Base-by-base conservation (phyloP, 1,284 basidiomycete genomes). In the Trichosporon inkin region DNA sequence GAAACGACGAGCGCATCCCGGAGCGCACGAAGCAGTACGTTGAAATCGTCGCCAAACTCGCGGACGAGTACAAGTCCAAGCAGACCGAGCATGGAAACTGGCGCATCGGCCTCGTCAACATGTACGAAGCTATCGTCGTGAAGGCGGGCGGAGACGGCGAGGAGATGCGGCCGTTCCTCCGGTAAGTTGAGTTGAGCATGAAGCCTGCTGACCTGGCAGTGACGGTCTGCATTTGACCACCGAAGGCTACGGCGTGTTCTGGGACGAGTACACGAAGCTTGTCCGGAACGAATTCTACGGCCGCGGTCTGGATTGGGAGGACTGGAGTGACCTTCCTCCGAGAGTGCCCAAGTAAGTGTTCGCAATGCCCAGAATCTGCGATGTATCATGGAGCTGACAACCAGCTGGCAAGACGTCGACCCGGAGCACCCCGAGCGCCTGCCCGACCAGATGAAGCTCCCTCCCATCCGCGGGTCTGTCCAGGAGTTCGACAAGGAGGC, bases 151-250 rank as follows among this genome's bases (percentile, higher is more conserved):
- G 82, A 2, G 68, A 79, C 81, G 28, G 84, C 22, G 79, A 74
- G 20, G 77, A 70, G 53, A 85, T 83, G 17, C 57, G 55, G 10
- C 54, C 59, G 19, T 70, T 65, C 52, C 67, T 69, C n/a, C 52
- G 32, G 59, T 60, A 55, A 56, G 58, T 52, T 13, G 6, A 20
- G 14, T 13, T n/a, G 19, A 20, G 4, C 35, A 8, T n/a, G 3
- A 5, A 6, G 8, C 22, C 36, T 16, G 13, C 22, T 39, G 14
- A 54, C 14, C 22, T 28, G 8, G 22, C 53, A 75, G 73, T 34
- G 90, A 93, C 71, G 91, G 92, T 0, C 76, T 94, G 58, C 92
- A 95, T 74, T 73, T 91, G 66, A 89, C 84, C 49, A 79, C 75
- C 8, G 82, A 78, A 2, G 91, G 89, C 22, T 92, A 93, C 68